Conservation (phyloP, 257 asterid genomes). For the Lycium ferocissimum region DNA sequence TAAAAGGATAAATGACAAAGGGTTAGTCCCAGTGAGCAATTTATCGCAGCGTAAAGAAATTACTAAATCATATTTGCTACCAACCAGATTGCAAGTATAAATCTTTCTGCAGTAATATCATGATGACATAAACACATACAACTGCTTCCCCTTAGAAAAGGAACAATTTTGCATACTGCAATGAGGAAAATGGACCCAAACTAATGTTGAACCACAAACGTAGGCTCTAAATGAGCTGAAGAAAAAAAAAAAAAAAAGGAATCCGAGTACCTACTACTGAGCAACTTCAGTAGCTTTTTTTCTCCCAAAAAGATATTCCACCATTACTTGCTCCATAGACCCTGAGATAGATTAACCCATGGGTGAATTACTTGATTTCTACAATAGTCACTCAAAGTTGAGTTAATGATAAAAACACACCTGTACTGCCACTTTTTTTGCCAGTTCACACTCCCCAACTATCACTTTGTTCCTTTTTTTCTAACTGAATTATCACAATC, state of each 20-base stretch:
- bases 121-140: background rate
- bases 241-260: background rate
- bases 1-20: background rate
- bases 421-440: too few species aligned
- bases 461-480: too few species aligned
- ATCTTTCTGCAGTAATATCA: too few species aligned
- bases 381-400: background rate
- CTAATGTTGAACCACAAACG: background rate
- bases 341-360: slow-evolving; percentile 39
- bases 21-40: background rate
- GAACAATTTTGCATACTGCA: background rate
- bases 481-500: too few species aligned
- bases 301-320: slow-evolving; percentile 76
- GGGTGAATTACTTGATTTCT: background rate
- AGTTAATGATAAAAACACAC: too few species aligned
- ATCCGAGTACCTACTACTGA: slow-evolving; percentile 70
- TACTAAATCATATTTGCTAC: background rate
- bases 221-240: background rate
- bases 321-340: slow-evolving; percentile 60
- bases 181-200: background rate
- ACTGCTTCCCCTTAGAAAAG: background rate
- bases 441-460: too few species aligned
- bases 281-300: slow-evolving; percentile 88
- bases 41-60: background rate
- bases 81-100: background rate